Base-by-base conservation (phyloP, 2,329 filamentous ascomycete species). In the Aureobasidium sp. region DNA sequence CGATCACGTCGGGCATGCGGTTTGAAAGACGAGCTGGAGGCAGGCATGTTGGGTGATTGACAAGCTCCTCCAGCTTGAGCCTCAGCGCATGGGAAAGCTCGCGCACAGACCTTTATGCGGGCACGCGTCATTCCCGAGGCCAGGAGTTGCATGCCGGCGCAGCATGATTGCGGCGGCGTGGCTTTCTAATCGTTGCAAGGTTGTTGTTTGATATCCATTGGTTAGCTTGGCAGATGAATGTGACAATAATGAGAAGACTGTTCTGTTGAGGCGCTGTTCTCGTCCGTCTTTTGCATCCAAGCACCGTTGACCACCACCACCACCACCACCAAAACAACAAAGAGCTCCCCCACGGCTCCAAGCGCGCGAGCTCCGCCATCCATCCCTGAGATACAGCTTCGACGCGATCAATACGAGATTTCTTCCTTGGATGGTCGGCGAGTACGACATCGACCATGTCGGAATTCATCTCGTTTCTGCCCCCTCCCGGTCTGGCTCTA, bases 401-500 rank as follows among this genome's bases (percentile, higher is more conserved):
- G 13, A 23, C 21, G 29, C 35, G 23, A 38, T 33, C 27, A 19
- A n/a, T 13, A 21, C 40, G n/a, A 31, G 11, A 19, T 31, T 21
- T 31, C 27, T 15, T 5, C n/a, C 19, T 31, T 33, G 51, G 5
- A 55, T 55, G 51, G 37, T 55, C 37, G 19, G 2, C 37, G 13
- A 31, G 5, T 40, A n/a, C 21, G 17, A n/a, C 7, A 27, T 40
- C 35, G 23, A 55, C n/a, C 51, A 65, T 65, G 64, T 64, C 74
- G 50, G 70, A 75, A 63, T 77, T 76, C 64, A 68, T 75, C 61
- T 68, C 70, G 45, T 69, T 73, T 60, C 67, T 74, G 10, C 64
- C 69, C 4, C 73, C 74, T 19, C 73, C 73, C 9, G 68, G 70
- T 27, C 63, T 65, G 29, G 67, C 69, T 21, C 65, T 75, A 37